Conservation (phyloP, 2,329 filamentous ascomycete species). For the Leptoxyphium fumago region DNA sequence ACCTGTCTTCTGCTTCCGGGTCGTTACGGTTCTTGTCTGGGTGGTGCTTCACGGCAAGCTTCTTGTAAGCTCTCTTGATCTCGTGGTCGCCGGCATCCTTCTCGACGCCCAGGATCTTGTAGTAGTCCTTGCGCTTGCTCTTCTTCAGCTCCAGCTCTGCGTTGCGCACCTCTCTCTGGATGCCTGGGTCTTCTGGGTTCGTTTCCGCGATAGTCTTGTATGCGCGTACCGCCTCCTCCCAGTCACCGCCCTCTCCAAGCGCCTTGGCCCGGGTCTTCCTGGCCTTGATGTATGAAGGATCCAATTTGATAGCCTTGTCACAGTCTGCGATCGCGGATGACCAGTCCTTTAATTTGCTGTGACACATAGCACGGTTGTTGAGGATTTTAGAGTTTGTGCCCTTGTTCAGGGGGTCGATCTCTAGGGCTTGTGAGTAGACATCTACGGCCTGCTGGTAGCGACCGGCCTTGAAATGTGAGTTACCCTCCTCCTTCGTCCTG, state of each 20-base stretch:
- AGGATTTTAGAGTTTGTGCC: constrained; percentile 89
- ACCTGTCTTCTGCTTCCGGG: constrained; percentile 68
- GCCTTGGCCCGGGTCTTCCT: constrained; percentile 90
- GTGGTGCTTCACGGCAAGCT: constrained; percentile 84
- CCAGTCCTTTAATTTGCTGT: constrained; percentile 71
- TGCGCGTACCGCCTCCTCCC: constrained; percentile 82
- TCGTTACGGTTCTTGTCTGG: constrained; percentile 96
- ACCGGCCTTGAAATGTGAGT: constrained; percentile 74
- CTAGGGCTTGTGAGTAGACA: constrained; percentile 69
- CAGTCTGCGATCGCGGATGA: constrained; percentile 72
- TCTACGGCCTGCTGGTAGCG: constrained; percentile 68
- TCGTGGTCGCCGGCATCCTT: constrained; percentile 73
- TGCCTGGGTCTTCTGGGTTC: constrained; percentile 65
- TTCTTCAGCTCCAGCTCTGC: constrained; percentile 96
- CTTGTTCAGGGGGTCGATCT: constrained; percentile 76
- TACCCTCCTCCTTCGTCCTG: constrained; percentile 87
- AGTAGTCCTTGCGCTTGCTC: constrained; percentile 93
- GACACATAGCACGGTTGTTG: constrained; percentile 81
- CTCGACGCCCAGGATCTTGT: constrained; percentile 82
- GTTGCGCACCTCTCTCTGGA: constrained; percentile 71
- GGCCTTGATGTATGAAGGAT: constrained; percentile 76
- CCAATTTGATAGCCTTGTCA: constrained; percentile 66
- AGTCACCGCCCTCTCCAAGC: constrained; percentile 67
- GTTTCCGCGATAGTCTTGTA: constrained; percentile 75
- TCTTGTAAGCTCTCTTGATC: constrained; percentile 95